A percentile compares a stretch with the other conserved stretches of the same genome.
Evolutionary conservation across 495 filamentous ascomycete genomes (phyloP).

Genomic region (Penicillium antarcticum): DNA sequence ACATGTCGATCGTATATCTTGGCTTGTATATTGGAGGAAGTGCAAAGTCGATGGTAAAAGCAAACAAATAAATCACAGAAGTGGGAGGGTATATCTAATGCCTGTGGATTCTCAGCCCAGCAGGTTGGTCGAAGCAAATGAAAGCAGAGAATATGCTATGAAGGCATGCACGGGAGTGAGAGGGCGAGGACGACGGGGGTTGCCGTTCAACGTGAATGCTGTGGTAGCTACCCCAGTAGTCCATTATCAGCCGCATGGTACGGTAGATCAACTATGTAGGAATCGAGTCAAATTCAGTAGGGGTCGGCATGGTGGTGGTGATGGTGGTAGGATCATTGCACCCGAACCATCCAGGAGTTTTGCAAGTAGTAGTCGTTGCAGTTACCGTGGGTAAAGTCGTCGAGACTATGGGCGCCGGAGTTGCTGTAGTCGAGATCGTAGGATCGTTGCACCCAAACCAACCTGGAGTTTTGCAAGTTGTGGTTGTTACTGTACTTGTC

Average conservation of each 20-base stretch:
- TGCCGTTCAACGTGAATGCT: background rate
- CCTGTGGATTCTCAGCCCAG: background rate
- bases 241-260: background rate
- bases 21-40: too few species aligned
- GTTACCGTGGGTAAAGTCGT: constrained; percentile 23
- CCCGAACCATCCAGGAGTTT: constrained; percentile 69
- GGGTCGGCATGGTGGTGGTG: constrained; percentile 36
- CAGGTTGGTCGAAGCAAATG: background rate
- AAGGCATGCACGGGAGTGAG: background rate
- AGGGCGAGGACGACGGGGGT: background rate
- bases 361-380: constrained; percentile 43
- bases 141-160: background rate
- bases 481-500: constrained; percentile 62
- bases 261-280: background rate
- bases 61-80: background rate
- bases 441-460: constrained; percentile 53
- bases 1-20: too few species aligned
- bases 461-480: constrained; percentile 83
- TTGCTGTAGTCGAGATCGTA: constrained; percentile 28
- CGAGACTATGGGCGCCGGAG: constrained; percentile 16
- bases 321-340: constrained; percentile 58
- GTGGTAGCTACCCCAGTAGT: background rate
- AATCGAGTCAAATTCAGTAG: background rate
- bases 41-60: background rate
- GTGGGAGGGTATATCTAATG: constrained; percentile 1